Conservation (phyloP, 139 green algal genomes). For the Picochlorum sp. region DNA sequence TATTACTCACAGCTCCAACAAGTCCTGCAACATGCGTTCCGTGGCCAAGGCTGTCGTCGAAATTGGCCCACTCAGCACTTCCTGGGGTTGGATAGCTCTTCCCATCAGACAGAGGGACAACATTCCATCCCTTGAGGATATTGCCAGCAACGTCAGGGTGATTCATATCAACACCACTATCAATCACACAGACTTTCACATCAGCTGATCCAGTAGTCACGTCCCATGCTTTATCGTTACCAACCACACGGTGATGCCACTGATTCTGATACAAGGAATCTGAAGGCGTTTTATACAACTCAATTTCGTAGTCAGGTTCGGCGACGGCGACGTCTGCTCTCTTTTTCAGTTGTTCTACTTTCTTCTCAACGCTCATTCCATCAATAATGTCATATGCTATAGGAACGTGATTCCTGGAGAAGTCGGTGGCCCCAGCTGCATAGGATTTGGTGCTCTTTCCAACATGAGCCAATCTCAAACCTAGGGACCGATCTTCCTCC, state of each 20-base stretch:
- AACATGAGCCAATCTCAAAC: not conserved
- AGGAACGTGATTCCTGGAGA: not conserved
- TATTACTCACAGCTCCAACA: conserved; percentile 16
- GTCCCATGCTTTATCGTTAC: conserved; percentile 15
- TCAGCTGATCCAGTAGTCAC: conserved; percentile 6
- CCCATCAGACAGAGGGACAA: conserved; percentile 5
- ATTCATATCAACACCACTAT: conserved; percentile 46
- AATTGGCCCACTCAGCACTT: not conserved
- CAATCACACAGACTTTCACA: conserved; percentile 60
- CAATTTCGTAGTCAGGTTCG: conserved; percentile 30
- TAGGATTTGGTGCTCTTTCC: not conserved
- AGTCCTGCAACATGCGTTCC: conserved; percentile 17
- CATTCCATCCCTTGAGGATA: conserved; percentile 38
- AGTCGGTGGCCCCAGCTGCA: not conserved
- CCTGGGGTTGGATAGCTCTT: not conserved
- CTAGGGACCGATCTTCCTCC: not conserved
- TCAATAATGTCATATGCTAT: conserved; percentile 18
- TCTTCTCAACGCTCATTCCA: conserved; percentile 10
- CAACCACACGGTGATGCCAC: conserved; percentile 26
- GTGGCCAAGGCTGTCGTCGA: conserved; percentile 8
- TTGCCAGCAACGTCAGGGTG: conserved; percentile 53
- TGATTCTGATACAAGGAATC: conserved; percentile 18
- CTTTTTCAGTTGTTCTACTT: conserved; percentile 21
- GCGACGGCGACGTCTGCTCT: conserved; percentile 14
- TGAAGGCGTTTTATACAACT: conserved; percentile 8